Conservation (phyloP, 305 asterid species). For the Salvia sclarea region DNA sequence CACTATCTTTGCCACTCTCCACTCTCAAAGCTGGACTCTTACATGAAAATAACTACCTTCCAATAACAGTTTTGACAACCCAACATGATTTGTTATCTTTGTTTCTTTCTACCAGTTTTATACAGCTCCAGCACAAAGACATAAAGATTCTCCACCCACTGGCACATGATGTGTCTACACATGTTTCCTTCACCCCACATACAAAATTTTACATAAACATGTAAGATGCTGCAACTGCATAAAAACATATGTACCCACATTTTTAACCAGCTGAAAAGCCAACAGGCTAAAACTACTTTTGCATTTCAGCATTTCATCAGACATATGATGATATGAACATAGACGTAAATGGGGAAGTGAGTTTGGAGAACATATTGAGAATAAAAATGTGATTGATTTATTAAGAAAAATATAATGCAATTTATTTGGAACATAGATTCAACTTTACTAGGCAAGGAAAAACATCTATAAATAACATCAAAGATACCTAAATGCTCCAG, state of each 20-base stretch:
- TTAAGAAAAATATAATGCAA: background rate
- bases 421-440: background rate
- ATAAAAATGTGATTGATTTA: background rate
- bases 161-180: constrained; percentile 8
- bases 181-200: constrained; percentile 3
- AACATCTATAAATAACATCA: background rate
- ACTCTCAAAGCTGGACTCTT: constrained; percentile 27
- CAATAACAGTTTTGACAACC: constrained; percentile 32
- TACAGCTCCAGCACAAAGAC: background rate
- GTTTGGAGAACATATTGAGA: background rate
- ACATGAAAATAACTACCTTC: constrained; percentile 3
- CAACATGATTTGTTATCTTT: constrained; percentile 34
- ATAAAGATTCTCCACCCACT: constrained; percentile 9
- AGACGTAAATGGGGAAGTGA: background rate
- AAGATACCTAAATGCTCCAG: background rate
- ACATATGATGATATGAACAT: too few species aligned
- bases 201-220: background rate
- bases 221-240: constrained; percentile 4
- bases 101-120: constrained; percentile 28
- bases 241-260: constrained; percentile 1
- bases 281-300: background rate
- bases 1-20: constrained; percentile 9
- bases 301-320: background rate
- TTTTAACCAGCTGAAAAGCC: constrained; percentile 15
- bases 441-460: background rate